Evolutionary conservation across 1,139 yeast species (phyloP).

Genomic region (Lodderomyces pseudojiufengensis): DNA sequence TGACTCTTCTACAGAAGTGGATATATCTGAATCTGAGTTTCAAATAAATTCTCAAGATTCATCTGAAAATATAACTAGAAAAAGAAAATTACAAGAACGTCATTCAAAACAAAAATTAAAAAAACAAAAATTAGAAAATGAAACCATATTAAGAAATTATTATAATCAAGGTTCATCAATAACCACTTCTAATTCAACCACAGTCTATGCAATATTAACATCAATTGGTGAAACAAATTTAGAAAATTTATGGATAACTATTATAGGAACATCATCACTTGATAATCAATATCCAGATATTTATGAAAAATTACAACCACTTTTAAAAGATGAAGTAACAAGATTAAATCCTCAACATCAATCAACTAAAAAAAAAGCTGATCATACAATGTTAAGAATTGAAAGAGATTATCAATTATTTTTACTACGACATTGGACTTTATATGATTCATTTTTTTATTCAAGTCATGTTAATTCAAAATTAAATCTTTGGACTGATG

Average conservation of each 20-base stretch:
- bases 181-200: conserved; percentile 71
- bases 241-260: conserved; percentile 78
- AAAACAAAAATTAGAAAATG: conserved; percentile 39
- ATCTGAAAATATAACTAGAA: conserved; percentile 27
- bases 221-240: conserved; percentile 60
- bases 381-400: conserved; percentile 58
- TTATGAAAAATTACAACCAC: conserved; percentile 68
- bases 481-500: conserved; percentile 85
- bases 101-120: conserved; percentile 27
- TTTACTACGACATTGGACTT: conserved; percentile 86
- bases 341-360: conserved; percentile 49
- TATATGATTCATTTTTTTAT: conserved; percentile 86
- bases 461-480: conserved; percentile 89
- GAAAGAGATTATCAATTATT: conserved; percentile 87
- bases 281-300: conserved; percentile 75
- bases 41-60: conserved; percentile 30
- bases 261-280: conserved; percentile 83
- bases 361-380: conserved; percentile 43
- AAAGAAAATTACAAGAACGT: conserved; percentile 31
- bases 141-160: conserved; percentile 66
- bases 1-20: conserved; percentile 22
- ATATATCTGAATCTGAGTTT: conserved; percentile 22
- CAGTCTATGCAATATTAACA: conserved; percentile 75
- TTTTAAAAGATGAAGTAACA: conserved; percentile 77
- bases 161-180: conserved; percentile 81